Evolutionary conservation across 768 basidiomycete species (phyloP).

Genomic region (Pleurotus giganteus): DNA sequence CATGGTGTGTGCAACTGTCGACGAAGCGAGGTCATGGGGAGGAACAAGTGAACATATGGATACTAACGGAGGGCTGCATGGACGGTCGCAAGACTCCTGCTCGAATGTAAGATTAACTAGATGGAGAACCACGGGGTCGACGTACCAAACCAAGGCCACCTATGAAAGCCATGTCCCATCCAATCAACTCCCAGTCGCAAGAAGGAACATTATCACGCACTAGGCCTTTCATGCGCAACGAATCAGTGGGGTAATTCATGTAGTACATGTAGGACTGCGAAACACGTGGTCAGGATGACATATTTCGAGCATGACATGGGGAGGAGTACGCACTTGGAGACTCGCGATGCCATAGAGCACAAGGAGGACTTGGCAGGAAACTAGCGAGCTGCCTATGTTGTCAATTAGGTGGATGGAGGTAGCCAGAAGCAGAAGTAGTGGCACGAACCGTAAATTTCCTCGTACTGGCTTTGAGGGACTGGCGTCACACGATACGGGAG

Average conservation of each 20-base stretch:
- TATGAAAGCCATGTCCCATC: not conserved
- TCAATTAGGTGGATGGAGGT: not conserved
- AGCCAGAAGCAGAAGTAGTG: not conserved
- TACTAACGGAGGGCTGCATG: not conserved
- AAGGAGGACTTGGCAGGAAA: slow-evolving; percentile 2
- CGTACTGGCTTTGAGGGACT: slow-evolving; percentile 1
- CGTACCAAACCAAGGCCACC: slow-evolving; percentile 5
- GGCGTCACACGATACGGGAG: slow-evolving; percentile 6
- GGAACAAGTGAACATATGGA: too few species aligned
- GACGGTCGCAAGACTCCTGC: not conserved
- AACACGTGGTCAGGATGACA: not conserved
- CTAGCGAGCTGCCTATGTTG: not conserved
- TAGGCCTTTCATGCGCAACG: not conserved
- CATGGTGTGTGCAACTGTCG: not conserved
- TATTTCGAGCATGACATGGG: not conserved
- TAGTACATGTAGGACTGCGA: slow-evolving; percentile 1
- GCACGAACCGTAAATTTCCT: slow-evolving; percentile 4
- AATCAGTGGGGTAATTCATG: not conserved
- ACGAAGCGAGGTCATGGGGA: not conserved
- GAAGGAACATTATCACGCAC: not conserved
- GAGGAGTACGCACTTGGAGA: not conserved
- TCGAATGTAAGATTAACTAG: not conserved
- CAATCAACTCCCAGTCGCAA: too few species aligned
- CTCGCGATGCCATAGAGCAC: slow-evolving; percentile 3
- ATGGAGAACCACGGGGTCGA: not conserved